Conservation (phyloP, 495 filamentous ascomycete genomes). For the Aspergillus sparsus region DNA sequence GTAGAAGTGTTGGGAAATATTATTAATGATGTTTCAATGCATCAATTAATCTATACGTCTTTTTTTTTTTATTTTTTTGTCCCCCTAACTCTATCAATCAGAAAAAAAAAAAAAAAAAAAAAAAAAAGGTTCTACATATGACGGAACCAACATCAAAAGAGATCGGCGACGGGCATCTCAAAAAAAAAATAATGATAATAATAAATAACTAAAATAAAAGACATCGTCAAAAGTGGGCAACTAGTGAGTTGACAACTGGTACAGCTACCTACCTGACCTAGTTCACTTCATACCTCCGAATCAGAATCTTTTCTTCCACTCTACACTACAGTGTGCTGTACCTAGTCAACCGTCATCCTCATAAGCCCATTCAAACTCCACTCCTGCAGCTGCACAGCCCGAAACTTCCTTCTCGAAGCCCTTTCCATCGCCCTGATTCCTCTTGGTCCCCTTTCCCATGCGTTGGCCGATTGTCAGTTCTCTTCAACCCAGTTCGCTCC, state of each 20-base stretch:
- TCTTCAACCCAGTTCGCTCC: conserved; percentile 9
- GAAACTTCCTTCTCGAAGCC: conserved; percentile 32
- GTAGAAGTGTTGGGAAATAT: no score
- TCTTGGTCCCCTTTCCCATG: conserved; percentile 3
- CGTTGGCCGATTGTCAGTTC: conserved; percentile 2
- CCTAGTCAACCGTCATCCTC: background rate
- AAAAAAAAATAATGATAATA: background rate
- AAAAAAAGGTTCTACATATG: background rate
- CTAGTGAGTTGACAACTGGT: conserved; percentile 3
- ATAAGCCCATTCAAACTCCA: conserved; percentile 14
- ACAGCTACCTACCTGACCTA: no score
- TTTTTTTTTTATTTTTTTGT: no score
- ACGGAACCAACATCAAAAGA: background rate
- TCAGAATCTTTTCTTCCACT: conserved; percentile 1
- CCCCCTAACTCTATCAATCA: no score
- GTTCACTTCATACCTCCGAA: background rate
- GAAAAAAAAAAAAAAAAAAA: no score
- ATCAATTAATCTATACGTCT: no score
- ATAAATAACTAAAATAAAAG: background rate
- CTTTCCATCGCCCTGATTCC: background rate
- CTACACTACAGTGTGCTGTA: background rate
- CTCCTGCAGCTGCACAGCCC: conserved; percentile 32
- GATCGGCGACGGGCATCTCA: background rate
- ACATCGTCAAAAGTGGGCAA: background rate
- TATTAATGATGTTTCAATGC: no score